Evolutionary conservation across 2,329 filamentous ascomycete genomes (phyloP).

Genomic region (Epichloe bromicola): DNA sequence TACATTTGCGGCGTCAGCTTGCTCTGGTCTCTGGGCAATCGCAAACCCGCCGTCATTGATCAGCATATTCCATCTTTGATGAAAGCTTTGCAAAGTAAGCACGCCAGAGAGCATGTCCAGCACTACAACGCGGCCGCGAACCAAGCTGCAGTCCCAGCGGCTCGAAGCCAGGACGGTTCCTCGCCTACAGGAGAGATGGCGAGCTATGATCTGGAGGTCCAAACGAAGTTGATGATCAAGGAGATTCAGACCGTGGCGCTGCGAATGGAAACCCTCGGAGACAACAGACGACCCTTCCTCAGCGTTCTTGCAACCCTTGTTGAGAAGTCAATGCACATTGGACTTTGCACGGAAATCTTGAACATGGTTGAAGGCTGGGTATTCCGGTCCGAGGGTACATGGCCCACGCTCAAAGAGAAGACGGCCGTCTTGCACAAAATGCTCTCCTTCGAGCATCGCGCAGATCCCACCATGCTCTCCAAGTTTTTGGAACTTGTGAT

Average conservation of each 20-base stretch:
- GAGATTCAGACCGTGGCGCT: slow-evolving; percentile 85
- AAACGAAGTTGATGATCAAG: slow-evolving; percentile 84
- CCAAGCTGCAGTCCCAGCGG: slow-evolving; percentile 30
- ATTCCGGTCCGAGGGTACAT: slow-evolving; percentile 87
- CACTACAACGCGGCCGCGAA: slow-evolving; percentile 50
- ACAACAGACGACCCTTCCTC: slow-evolving; percentile 83
- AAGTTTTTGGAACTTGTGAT: slow-evolving; percentile 95
- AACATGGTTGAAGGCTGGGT: slow-evolving; percentile 94
- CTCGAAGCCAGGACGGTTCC: slow-evolving; percentile 39
- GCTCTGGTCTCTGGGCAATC: slow-evolving; percentile 78
- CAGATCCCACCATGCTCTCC: slow-evolving; percentile 72
- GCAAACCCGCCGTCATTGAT: slow-evolving; percentile 78
- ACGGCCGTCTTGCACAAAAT: slow-evolving; percentile 99
- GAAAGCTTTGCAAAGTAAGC: slow-evolving; percentile 83
- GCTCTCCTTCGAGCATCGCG: slow-evolving; percentile 81
- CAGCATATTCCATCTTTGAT: slow-evolving; percentile 78
- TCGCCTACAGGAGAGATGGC: slow-evolving; percentile 45
- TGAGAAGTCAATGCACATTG: slow-evolving; percentile 80
- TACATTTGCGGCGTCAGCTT: slow-evolving; percentile 86
- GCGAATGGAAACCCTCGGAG: slow-evolving; percentile 83
- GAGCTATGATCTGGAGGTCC: slow-evolving; percentile 72
- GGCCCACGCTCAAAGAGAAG: slow-evolving; percentile 96
- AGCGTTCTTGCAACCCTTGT: slow-evolving; percentile 91
- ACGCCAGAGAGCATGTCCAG: slow-evolving; percentile 85
- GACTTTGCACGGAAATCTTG: slow-evolving; percentile 83